Conservation (phyloP, 2,329 filamentous ascomycete genomes). For the Rhinocladiella mackenziei region DNA sequence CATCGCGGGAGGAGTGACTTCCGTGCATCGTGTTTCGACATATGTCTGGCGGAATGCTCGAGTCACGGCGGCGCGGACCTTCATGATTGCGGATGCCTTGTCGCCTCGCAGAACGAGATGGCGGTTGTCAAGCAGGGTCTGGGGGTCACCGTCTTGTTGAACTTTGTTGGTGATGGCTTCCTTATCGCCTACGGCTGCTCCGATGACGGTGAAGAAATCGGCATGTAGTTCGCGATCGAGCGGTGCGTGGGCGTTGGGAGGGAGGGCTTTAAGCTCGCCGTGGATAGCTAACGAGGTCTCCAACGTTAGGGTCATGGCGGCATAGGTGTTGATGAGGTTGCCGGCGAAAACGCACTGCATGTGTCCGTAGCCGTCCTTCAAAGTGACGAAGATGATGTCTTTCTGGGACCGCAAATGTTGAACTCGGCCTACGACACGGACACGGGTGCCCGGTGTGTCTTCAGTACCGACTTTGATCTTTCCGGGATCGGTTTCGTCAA, state of each 20-base stretch:
- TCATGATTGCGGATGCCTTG: conserved; percentile 77
- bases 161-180: conserved; percentile 87
- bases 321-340: conserved; percentile 84
- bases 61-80: conserved; percentile 76
- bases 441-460: conserved; percentile 64
- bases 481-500: conserved; percentile 64
- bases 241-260: conserved; percentile 70
- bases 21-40: conserved; percentile 70
- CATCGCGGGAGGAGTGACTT: conserved; percentile 83
- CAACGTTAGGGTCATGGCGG: conserved; percentile 76
- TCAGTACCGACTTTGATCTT: conserved; percentile 53
- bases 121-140: conserved; percentile 73
- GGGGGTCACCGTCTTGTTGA: conserved; percentile 63
- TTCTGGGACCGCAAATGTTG: conserved; percentile 79
- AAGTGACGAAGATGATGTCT: conserved; percentile 79
- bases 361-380: conserved; percentile 77
- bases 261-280: conserved; percentile 79
- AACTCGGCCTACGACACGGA: conserved; percentile 76
- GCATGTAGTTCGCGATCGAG: conserved; percentile 84
- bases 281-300: conserved; percentile 83
- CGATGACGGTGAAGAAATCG: conserved; percentile 80
- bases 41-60: conserved; percentile 76
- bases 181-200: conserved; percentile 75
- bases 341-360: conserved; percentile 82
- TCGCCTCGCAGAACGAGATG: conserved; percentile 84